Base-by-base conservation (phyloP, 2,329 filamentous ascomycete species). In the Paraconiothyrium brasiliense region DNA sequence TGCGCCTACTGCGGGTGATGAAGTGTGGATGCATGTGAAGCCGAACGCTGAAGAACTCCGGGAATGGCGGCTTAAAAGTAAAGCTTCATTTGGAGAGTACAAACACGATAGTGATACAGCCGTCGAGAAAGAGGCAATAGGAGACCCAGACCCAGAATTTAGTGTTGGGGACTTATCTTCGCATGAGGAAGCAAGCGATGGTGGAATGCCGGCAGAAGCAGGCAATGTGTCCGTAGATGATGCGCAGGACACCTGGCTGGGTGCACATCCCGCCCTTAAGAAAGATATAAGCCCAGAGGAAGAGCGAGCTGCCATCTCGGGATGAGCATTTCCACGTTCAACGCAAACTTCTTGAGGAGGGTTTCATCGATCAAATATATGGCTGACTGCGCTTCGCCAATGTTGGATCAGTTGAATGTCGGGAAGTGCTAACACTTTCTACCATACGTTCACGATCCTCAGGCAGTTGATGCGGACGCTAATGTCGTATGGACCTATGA, bases 1-100 rank as follows among this genome's bases (percentile, higher is more conserved):
- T 16, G 77, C 80, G 63, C 73, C 79, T 57, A 77, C 76, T 3
- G 79, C 79, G 4, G 81, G 79, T 14, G 67, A 84, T 55, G 85
- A 87, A 70, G 76, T 86, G 16, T 87, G 84, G 84, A 82, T 86
- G 77, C 84, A 87, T 70, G 76, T 78, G 52, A 76, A 73, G 52
- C 73, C 76, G 8, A 67, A 67, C 0, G 62, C 66, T n/a, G 63
- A 72, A 56, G 69, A 71, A 48, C 54, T 78, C 27, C 52, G 67
- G 41, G 63, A 67, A 27, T 77, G 74, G 74, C 63, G 70, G 9
- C 66, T 69, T 44, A 65, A 71, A 37, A 58, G 67, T 35, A 54
- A 65, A 8, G 58, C 64, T 54, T 67, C 67, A 3, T 54, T 63
- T 50, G 58, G 44, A 22, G 43, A 57, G 4, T 60, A 30, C 4